phyloP scores from a whole-genome alignment of 306 rosid species.

The Malus orientalis region DNA sequence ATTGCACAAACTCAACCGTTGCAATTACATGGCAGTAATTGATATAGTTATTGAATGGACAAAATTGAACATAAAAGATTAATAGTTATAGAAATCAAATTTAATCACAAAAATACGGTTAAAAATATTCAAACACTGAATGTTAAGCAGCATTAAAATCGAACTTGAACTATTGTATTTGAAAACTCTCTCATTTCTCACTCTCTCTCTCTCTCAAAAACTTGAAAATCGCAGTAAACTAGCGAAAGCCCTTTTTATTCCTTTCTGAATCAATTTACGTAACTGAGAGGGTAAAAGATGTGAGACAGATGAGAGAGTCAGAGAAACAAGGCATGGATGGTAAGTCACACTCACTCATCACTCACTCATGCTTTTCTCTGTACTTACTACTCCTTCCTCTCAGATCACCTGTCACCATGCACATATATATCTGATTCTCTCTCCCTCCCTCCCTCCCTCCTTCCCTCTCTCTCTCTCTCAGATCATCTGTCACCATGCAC shows the following conservation, averaged over 20 bases:
- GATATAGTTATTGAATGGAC: too few species aligned
- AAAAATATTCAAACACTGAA: too few species aligned
- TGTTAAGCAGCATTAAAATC: too few species aligned
- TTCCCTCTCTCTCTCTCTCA: not conserved
- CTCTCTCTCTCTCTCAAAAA: conserved; percentile 4
- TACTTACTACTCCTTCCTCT: conserved; percentile 40
- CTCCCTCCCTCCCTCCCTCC: not conserved
- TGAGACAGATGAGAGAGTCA: conserved; percentile 26
- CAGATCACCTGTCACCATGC: conserved; percentile 30
- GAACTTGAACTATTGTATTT: not conserved
- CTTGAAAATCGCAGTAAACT: conserved; percentile 30
- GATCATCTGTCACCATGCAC: conserved; percentile 20
- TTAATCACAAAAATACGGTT: too few species aligned
- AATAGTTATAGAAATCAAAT: too few species aligned
- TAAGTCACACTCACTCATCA: conserved; percentile 58
- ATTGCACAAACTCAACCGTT: not conserved
- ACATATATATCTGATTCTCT: not conserved
- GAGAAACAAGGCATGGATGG: conserved; percentile 19
- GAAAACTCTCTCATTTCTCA: not conserved
- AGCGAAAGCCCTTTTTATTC: conserved; percentile 22
- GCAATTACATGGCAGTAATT: too few species aligned
- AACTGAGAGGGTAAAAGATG: conserved; percentile 68
- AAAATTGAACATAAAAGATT: too few species aligned
- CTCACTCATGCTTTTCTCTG: conserved; percentile 20
- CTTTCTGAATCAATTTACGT: conserved; percentile 38